A percentile compares a stretch with the other conserved stretches of the same genome.
These are phyloP conservation scores for Globomyces pollinis-pini DNA, from an alignment of 192 early-diverging fungal species.

Conservation along the genomic window DNA sequence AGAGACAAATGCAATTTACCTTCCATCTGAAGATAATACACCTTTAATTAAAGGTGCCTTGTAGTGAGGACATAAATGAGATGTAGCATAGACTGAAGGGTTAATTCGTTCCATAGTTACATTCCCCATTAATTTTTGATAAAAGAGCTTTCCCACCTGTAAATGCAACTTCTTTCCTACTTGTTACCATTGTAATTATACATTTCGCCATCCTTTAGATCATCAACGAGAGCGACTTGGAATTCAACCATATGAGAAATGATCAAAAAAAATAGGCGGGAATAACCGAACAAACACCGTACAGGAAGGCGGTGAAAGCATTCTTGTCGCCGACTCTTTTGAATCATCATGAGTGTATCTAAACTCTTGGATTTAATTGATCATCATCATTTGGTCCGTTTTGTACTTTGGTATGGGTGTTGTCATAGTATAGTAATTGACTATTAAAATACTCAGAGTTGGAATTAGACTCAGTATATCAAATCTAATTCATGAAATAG, in stretches of 20 bases:
- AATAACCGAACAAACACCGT: too few species aligned
- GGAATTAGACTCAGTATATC: too few species aligned
- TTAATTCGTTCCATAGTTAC: background rate
- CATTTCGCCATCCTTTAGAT: slow-evolving; percentile 14
- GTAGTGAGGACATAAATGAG: slow-evolving; percentile 29
- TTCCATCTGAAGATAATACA: slow-evolving; percentile 20
- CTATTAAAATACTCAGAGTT: too few species aligned
- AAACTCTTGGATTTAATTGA: too few species aligned
- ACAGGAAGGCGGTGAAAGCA: too few species aligned
- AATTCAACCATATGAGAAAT: slow-evolving; percentile 6
- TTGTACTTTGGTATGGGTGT: too few species aligned
- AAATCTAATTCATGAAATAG: too few species aligned
- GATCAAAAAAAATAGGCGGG: background rate
- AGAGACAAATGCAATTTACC: too few species aligned
- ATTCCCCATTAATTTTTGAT: slow-evolving; percentile 18
- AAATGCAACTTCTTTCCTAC: slow-evolving; percentile 9
- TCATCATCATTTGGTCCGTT: too few species aligned
- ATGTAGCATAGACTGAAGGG: slow-evolving; percentile 16
- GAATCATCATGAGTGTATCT: too few species aligned
- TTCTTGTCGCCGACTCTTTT: too few species aligned
- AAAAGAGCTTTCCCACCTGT: slow-evolving; percentile 15
- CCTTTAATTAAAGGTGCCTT: slow-evolving; percentile 32
- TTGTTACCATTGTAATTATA: background rate
- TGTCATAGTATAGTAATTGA: too few species aligned
- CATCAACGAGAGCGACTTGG: slow-evolving; percentile 3